Evolutionary conservation across 176 grass and related monocot genomes (phyloP).

Genomic region (Bromus sterilis): DNA sequence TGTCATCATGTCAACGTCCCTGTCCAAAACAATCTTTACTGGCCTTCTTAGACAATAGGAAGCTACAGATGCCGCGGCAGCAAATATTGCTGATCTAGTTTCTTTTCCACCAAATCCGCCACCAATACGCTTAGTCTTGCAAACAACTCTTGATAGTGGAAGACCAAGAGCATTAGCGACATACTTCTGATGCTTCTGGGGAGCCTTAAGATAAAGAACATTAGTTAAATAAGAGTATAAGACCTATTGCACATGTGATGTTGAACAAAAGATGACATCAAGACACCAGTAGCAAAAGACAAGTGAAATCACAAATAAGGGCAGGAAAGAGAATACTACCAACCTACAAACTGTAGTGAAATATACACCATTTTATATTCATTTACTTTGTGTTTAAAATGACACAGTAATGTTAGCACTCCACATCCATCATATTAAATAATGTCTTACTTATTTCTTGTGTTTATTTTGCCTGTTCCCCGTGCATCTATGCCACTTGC

Average conservation of each 20-base stretch:
- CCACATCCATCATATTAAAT: neutral
- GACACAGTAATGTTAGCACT: neutral
- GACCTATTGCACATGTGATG: neutral
- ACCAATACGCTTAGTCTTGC: constrained; percentile 92
- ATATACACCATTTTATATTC: neutral
- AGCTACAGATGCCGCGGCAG: constrained; percentile 69
- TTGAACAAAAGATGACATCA: constrained; percentile 2
- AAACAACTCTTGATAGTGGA: constrained; percentile 86
- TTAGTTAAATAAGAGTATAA: neutral
- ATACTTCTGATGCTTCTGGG: constrained; percentile 66
- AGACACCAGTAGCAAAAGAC: neutral
- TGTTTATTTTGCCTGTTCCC: neutral
- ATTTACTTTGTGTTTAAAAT: neutral
- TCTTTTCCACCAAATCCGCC: constrained; percentile 99
- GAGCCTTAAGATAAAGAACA: constrained; percentile 48
- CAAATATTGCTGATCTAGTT: constrained; percentile 74
- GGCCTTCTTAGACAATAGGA: constrained; percentile 63
- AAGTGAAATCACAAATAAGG: neutral
- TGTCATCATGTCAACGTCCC: constrained; percentile 87
- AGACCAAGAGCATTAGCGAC: constrained; percentile 68
- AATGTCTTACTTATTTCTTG: neutral
- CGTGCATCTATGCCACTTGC: neutral
- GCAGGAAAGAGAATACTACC: neutral
- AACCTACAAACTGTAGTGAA: neutral
- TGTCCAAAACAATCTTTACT: constrained; percentile 85